A percentile compares a stretch with the other conserved stretches of the same genome.
These are phyloP conservation scores for Aspergillus sp. DNA, from an alignment of 2,329 filamentous ascomycete genomes.

Conservation along the genomic window DNA sequence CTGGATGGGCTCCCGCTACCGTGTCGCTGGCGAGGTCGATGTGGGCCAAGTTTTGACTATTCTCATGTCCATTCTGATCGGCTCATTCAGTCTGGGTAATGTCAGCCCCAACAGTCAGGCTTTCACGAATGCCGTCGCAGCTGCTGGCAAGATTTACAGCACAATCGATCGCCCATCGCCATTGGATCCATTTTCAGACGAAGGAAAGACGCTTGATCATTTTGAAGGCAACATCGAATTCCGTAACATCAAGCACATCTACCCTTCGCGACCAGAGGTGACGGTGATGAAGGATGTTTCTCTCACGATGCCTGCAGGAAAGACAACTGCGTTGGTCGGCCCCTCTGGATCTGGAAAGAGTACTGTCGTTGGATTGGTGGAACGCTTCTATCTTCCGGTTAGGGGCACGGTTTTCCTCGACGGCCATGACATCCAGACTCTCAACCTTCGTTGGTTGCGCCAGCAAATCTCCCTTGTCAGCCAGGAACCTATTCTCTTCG, in stretches of 20 bases:
- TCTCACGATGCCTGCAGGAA: conserved; percentile 77
- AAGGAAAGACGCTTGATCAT: conserved; percentile 67
- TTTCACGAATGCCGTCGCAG: conserved; percentile 76
- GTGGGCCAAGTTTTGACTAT: conserved; percentile 76
- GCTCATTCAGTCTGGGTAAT: conserved; percentile 85
- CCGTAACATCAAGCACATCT: conserved; percentile 82
- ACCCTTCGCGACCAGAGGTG: conserved; percentile 87
- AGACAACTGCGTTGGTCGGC: conserved; percentile 88
- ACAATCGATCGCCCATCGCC: conserved; percentile 88
- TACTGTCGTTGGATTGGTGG: conserved; percentile 87
- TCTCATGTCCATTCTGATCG: conserved; percentile 86
- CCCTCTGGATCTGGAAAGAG: conserved; percentile 93
- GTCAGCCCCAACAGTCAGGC: conserved; percentile 81
- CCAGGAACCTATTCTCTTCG: conserved; percentile 88
- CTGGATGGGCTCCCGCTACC: conserved; percentile 77
- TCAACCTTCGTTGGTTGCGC: conserved; percentile 87
- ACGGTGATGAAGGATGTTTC: conserved; percentile 80
- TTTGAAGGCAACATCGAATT: conserved; percentile 77
- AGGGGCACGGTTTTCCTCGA: conserved; percentile 74
- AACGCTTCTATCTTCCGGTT: conserved; percentile 91
- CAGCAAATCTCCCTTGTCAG: conserved; percentile 90
- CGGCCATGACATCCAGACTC: conserved; percentile 70
- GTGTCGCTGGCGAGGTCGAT: conserved; percentile 61
- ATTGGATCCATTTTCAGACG: conserved; percentile 67
- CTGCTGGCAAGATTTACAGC: conserved; percentile 85